Evolutionary conservation across 306 rosid species (phyloP).

Genomic region (Glycyrrhiza uralensis): DNA sequence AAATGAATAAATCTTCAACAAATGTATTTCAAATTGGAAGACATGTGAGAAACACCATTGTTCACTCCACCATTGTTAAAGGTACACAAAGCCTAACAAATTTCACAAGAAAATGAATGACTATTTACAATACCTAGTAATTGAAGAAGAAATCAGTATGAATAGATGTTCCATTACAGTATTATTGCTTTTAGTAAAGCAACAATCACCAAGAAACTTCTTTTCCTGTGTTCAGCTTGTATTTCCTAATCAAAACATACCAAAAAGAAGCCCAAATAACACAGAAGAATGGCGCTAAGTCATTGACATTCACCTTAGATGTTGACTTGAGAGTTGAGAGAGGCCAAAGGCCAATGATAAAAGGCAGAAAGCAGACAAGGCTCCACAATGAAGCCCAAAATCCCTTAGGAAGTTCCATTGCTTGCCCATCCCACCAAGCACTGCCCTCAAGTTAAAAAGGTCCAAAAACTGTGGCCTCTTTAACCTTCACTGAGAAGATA

Average conservation of each 20-base stretch:
- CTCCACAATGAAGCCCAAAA: conserved; percentile 49
- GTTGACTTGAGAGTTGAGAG: no score
- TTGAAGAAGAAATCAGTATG: neutral
- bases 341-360: conserved; percentile 56
- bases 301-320: conserved; percentile 74
- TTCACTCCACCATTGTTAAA: neutral
- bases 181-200: neutral
- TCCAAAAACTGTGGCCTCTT: neutral
- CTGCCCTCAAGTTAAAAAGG: conserved; percentile 18
- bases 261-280: neutral
- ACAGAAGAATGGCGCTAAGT: neutral
- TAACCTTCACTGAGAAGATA: neutral
- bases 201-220: neutral
- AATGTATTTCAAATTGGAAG: neutral
- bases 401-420: conserved; percentile 67
- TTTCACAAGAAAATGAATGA: neutral
- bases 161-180: neutral
- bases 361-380: conserved; percentile 60
- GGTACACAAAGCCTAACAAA: neutral
- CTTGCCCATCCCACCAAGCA: conserved; percentile 19
- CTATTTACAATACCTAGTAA: neutral
- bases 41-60: neutral
- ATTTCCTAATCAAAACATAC: neutral
- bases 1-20: neutral
- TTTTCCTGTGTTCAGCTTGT: neutral